A percentile compares a stretch with the other conserved stretches of the same genome.
Evolutionary conservation across 495 filamentous ascomycete genomes (phyloP).

Genomic region (Pseudevernia furfuracea): DNA sequence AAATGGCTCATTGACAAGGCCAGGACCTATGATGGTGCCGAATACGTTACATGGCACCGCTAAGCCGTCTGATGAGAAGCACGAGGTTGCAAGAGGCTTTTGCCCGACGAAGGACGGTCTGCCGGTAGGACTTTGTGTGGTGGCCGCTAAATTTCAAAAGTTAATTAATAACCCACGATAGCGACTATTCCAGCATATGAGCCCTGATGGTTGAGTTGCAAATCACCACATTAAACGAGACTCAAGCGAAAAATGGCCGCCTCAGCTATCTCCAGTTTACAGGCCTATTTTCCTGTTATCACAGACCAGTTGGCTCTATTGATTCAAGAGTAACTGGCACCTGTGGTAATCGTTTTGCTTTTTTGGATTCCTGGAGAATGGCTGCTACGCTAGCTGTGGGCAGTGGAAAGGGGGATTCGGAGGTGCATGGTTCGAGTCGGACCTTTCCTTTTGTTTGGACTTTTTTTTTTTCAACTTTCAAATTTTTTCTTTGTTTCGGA

Average conservation of each 20-base stretch:
- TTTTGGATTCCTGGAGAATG: not conserved
- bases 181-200: not conserved
- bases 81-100: not conserved
- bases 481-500: not conserved
- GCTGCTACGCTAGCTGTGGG: not conserved
- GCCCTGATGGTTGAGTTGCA: not conserved
- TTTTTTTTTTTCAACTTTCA: not conserved
- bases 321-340: not conserved
- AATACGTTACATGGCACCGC: not conserved
- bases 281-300: conserved; percentile 1
- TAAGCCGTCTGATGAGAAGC: not conserved
- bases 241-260: not conserved
- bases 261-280: not conserved
- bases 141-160: not conserved
- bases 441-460: not conserved
- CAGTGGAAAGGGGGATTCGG: not conserved
- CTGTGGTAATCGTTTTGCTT: not conserved
- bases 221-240: not conserved
- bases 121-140: not conserved
- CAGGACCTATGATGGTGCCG: not conserved
- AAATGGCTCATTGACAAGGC: not conserved
- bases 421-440: not conserved
- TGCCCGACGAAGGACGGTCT: not conserved
- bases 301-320: not conserved
- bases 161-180: not conserved